Percentiles rank a stretch among this genome's conserved stretches.
Evolutionary conservation across 768 basidiomycete species (phyloP).

Genomic region (Leccinum subgranulosum): DNA sequence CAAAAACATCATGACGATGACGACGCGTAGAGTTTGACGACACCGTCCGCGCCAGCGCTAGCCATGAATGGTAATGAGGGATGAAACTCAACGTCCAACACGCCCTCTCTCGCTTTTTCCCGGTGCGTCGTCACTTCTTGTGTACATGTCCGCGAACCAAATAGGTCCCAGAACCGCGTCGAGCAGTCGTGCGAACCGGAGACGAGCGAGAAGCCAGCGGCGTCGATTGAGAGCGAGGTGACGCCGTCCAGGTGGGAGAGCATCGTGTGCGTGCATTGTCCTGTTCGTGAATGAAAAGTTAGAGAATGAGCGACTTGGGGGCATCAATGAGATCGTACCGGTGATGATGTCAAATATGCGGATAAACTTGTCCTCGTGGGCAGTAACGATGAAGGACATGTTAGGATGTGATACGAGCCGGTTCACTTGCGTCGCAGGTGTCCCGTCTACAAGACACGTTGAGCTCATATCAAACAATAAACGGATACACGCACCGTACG

Average conservation of each 20-base stretch:
- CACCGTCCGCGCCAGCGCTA: conserved; percentile 94
- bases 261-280: conserved; percentile 87
- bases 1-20: conserved; percentile 59
- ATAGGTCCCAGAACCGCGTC: conserved; percentile 90
- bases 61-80: conserved; percentile 82
- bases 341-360: conserved; percentile 83
- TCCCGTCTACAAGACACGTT: conserved; percentile 51
- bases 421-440: conserved; percentile 78
- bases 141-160: conserved; percentile 73
- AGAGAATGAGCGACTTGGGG: background rate
- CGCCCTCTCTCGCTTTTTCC: conserved; percentile 87
- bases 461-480: background rate
- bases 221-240: conserved; percentile 86
- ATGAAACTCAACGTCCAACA: conserved; percentile 84
- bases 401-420: conserved; percentile 87
- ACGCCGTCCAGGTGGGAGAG: conserved; percentile 89
- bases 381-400: conserved; percentile 82
- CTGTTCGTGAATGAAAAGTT: conserved; percentile 33
- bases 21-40: conserved; percentile 87
- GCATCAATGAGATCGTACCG: conserved; percentile 46
- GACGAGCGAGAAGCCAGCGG: conserved; percentile 81
- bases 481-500: conserved; percentile 44
- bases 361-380: conserved; percentile 92
- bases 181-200: conserved; percentile 95
- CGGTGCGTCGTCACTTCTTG: conserved; percentile 91